These are phyloP conservation scores for Thalassiosira livingstoniorum DNA, from an alignment of 352 stramenopile species.

Conservation along the genomic window DNA sequence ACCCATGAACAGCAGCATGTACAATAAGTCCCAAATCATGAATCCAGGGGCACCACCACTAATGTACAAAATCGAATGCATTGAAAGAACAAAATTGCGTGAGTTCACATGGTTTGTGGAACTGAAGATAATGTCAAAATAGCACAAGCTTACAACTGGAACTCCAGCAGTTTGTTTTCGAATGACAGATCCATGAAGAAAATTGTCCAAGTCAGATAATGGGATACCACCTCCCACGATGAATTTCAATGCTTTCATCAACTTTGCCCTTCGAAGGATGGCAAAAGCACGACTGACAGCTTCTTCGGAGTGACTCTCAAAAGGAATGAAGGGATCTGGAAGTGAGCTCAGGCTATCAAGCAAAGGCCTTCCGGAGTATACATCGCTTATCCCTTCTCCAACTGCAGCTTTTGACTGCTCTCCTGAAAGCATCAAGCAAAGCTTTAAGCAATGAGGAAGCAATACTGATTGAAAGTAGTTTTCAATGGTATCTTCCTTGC, in stretches of 20 bases:
- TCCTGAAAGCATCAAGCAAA: conserved; percentile 70
- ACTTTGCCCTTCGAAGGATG: conserved; percentile 73
- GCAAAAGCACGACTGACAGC: conserved; percentile 71
- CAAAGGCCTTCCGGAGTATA: conserved; percentile 50
- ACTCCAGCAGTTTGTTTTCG: conserved; percentile 66
- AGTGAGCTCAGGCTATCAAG: conserved; percentile 63
- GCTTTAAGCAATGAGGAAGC: conserved; percentile 81
- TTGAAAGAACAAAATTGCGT: no score
- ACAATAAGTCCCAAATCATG: conserved; percentile 87
- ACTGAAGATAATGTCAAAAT: no score
- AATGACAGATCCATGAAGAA: conserved; percentile 56
- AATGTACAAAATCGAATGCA: no score
- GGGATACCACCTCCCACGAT: conserved; percentile 67
- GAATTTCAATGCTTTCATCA: conserved; percentile 77
- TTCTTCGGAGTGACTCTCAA: conserved; percentile 79
- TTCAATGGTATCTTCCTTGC: conserved; percentile 54
- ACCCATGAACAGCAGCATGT: conserved; percentile 69
- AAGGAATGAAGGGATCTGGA: conserved; percentile 78
- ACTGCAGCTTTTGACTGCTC: conserved; percentile 58
- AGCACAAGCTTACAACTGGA: no score
- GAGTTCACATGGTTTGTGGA: no score
- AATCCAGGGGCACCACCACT: conserved; percentile 87
- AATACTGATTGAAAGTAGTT: conserved; percentile 76
- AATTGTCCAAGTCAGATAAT: conserved; percentile 39
- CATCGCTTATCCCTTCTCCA: conserved; percentile 56